These are phyloP conservation scores for Talaromyces sp. DNA, from an alignment of 2,329 filamentous ascomycete genomes.

Conservation along the genomic window DNA sequence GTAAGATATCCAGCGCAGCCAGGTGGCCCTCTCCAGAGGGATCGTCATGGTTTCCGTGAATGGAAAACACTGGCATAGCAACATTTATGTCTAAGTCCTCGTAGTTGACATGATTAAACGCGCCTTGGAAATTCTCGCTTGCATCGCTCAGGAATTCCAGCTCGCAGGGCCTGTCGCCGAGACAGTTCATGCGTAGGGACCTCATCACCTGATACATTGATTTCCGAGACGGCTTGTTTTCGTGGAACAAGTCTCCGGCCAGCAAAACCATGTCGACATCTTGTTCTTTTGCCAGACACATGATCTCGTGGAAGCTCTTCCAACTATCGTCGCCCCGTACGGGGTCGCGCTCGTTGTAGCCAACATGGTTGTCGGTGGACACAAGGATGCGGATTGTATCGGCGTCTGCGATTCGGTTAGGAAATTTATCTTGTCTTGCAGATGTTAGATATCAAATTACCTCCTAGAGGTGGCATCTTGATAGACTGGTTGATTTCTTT, in stretches of 20 bases:
- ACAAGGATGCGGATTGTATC: constrained; percentile 94
- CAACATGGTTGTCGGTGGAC: constrained; percentile 96
- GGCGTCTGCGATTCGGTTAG: constrained; percentile 40
- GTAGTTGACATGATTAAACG: constrained; percentile 94
- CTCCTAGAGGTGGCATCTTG: constrained; percentile 9
- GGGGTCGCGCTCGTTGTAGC: constrained; percentile 87
- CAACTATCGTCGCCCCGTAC: constrained; percentile 97
- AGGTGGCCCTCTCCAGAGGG: constrained; percentile 93
- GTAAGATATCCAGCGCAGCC: constrained; percentile 84
- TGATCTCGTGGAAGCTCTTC: constrained; percentile 92
- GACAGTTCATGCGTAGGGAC: constrained; percentile 84
- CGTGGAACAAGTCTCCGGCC: constrained; percentile 92
- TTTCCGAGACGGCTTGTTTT: constrained; percentile 94
- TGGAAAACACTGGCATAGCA: constrained; percentile 94
- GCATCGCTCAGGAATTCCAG: constrained; percentile 92
- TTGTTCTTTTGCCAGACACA: constrained; percentile 77
- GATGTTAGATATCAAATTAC: not conserved
- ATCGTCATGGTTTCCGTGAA: constrained; percentile 97
- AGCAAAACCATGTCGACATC: constrained; percentile 97
- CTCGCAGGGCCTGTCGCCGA: constrained; percentile 92
- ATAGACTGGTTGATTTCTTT: not conserved
- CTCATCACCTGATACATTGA: constrained; percentile 98
- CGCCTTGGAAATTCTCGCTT: constrained; percentile 81
- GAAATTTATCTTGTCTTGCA: not conserved
- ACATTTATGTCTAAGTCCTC: constrained; percentile 97